Evolutionary conservation across 306 rosid species (phyloP).

Genomic region (Cucurbita argyrosperma): DNA sequence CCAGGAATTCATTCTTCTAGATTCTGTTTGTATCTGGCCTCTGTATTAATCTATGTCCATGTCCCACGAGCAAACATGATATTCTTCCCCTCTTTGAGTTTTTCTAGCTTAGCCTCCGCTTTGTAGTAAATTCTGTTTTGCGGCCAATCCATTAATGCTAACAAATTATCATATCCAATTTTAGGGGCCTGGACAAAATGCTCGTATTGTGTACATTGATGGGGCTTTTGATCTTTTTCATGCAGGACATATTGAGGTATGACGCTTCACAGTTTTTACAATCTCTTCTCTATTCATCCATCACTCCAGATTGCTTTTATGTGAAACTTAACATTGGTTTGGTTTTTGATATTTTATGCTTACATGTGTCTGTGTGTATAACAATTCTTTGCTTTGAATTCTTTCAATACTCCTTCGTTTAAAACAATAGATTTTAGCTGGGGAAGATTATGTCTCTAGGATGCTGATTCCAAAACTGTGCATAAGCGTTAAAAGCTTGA

Average conservation of each 20-base stretch:
- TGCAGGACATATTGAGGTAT: conserved; percentile 96
- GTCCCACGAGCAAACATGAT: not conserved
- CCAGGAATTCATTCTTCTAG: not conserved
- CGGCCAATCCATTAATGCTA: not conserved
- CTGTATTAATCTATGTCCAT: not conserved
- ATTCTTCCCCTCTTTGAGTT: not conserved
- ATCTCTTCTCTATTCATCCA: not conserved
- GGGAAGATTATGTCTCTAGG: not conserved
- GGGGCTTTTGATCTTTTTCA: conserved; percentile 99
- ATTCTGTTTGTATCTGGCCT: not conserved
- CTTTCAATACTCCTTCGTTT: not conserved
- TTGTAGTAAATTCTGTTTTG: not conserved
- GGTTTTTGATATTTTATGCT: not conserved
- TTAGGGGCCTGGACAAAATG: conserved; percentile 94
- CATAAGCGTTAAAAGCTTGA: not conserved
- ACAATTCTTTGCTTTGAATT: not conserved
- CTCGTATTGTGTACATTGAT: conserved; percentile 84
- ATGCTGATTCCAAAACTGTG: not conserved
- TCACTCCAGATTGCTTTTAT: not conserved
- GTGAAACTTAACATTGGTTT: not conserved
- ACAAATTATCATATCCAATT: conserved; percentile 11
- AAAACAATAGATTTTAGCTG: not conserved
- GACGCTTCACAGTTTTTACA: not conserved
- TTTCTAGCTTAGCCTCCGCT: not conserved
- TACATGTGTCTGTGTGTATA: not conserved